Conservation (phyloP, 78 protist species). For the slime mould (Dictyostelium discoideum) region DNA sequence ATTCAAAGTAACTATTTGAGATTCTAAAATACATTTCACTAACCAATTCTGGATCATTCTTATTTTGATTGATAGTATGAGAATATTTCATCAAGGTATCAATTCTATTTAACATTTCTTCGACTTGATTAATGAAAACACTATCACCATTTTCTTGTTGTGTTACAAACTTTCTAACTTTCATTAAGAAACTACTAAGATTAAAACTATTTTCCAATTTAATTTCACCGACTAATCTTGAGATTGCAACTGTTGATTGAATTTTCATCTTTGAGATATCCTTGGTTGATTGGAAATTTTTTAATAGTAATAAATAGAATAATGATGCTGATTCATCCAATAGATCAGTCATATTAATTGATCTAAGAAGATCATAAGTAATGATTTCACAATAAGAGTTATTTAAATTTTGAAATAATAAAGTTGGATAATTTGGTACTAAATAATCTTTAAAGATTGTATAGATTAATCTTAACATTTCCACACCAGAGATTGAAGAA, state of each 20-base stretch:
- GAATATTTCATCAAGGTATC: conserved; percentile 65
- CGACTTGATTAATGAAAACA: conserved; percentile 60
- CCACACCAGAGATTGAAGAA: conserved; percentile 22
- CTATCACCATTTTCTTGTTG: background rate
- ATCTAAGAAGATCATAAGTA: conserved; percentile 30
- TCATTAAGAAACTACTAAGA: conserved; percentile 11
- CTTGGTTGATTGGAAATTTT: conserved; percentile 44
- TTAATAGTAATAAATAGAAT: conserved; percentile 37
- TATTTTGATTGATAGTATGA: conserved; percentile 43
- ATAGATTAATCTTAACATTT: conserved; percentile 34
- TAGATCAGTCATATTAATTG: conserved; percentile 16
- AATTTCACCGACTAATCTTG: conserved; percentile 75
- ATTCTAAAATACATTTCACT: conserved; percentile 77
- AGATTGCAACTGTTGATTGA: conserved; percentile 81
- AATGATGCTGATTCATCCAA: conserved; percentile 33
- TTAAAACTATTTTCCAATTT: conserved; percentile 58
- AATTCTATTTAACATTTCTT: conserved; percentile 61
- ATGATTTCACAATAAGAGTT: conserved; percentile 41
- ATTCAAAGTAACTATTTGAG: conserved; percentile 72
- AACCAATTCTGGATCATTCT: conserved; percentile 70
- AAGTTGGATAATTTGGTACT: conserved; percentile 21
- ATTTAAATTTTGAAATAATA: conserved; percentile 9
- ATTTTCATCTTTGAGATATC: conserved; percentile 80
- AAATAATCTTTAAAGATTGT: conserved; percentile 24
- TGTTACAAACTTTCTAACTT: conserved; percentile 5